phyloP scores from a whole-genome alignment of 306 rosid genomes.

The Calophaca sinica region DNA sequence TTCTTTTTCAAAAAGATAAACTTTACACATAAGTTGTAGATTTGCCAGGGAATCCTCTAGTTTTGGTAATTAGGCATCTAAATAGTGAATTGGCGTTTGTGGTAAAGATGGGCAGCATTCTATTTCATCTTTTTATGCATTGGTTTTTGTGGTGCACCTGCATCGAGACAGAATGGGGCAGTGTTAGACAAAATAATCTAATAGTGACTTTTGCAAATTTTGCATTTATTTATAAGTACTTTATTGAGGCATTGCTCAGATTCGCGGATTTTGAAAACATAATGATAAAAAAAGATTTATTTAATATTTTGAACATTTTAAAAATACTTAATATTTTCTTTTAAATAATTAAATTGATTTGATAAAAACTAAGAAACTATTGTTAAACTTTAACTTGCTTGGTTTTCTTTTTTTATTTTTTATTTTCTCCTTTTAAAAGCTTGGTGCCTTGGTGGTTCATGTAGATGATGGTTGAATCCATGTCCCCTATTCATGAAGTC shows the following conservation, averaged over 20 bases:
- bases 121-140: conserved; percentile 69
- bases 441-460: conserved; percentile 11
- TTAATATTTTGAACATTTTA: background rate
- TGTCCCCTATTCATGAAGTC: conserved; percentile 8
- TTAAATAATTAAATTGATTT: background rate
- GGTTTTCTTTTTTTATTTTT: conserved; percentile 24
- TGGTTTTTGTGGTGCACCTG: conserved; percentile 60
- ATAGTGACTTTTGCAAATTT: conserved; percentile 44
- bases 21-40: conserved; percentile 44
- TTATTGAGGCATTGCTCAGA: conserved; percentile 40
- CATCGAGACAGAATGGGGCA: conserved; percentile 54
- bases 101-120: conserved; percentile 52
- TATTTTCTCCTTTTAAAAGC: background rate
- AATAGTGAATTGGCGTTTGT: conserved; percentile 40
- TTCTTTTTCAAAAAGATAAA: background rate
- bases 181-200: conserved; percentile 46
- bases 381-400: background rate
- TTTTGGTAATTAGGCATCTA: conserved; percentile 45
- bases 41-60: conserved; percentile 50
- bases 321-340: background rate
- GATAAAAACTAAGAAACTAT: background rate
- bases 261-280: conserved; percentile 39
- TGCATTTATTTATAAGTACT: conserved; percentile 46
- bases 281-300: background rate
- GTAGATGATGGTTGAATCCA: conserved; percentile 6